Base-by-base conservation (phyloP, 192 early-diverging fungal genomes). In the Podila minutissima region DNA sequence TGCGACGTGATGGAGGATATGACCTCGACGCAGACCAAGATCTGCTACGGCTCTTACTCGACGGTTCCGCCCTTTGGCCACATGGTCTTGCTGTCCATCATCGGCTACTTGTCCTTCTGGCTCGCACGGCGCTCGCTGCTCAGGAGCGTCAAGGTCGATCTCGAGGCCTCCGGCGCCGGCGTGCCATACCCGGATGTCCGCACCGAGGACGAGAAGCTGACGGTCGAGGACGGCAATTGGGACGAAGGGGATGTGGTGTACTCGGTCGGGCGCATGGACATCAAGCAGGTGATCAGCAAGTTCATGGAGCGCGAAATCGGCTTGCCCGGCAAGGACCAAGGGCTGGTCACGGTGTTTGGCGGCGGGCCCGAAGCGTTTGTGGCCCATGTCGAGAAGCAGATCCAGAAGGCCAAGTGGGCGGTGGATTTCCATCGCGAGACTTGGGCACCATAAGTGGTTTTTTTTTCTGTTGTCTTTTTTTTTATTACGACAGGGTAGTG, bases 361-460 rank as follows among this genome's bases (percentile, higher is more conserved):
- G 77, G 71, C 35, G 77, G 77, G 32, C 77, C 77, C 15, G 77
- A 81, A 46, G 77, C 71, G 10, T 81, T 81, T 73, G 77, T 81
- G 1, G 77, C 72, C 51, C 77, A 81, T 33, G 62, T 72, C 3
- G 77, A 69, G 31, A 35, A 57, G 2, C 70, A 72, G 28, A 65
- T 69, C 66, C 67, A 69, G 55, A 51, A 20, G 17, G 31, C 77
- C 32, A 69, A 70, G 31, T 81, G 77, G 77, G 70, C 62, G 0
- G 71, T 81, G 19, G 67, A 73, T 46, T 81, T 73, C 28, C 77
- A 81, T 33, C 46, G 66, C 24, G 77, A 81, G 58, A 81, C 77
- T 24, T 81, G 77, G 77, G 77, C 77, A n/a, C 77, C 77, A 33
- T 81, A 78, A 46, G 41, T 13, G 12, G 10, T 1, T 13, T 41